phyloP scores from a whole-genome alignment of 768 basidiomycete genomes.

The Pulveroboletus sp. region DNA sequence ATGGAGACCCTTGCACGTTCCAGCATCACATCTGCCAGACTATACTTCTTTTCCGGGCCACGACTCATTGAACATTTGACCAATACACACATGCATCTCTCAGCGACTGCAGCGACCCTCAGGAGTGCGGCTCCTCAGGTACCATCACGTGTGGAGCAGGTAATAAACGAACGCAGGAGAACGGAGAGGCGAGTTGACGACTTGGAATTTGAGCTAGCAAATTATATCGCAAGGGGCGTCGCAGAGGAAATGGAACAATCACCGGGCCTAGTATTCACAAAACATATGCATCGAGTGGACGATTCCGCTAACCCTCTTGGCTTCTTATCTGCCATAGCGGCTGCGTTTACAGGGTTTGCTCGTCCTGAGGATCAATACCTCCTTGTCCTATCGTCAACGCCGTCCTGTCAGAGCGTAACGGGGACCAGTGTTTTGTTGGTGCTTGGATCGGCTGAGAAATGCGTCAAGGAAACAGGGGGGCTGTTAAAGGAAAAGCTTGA shows the following conservation, averaged over 20 bases:
- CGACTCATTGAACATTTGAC: slow-evolving; percentile 63
- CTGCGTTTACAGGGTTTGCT: slow-evolving; percentile 35
- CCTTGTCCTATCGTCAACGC: slow-evolving; percentile 58
- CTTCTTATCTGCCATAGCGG: slow-evolving; percentile 55
- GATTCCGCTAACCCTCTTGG: slow-evolving; percentile 55
- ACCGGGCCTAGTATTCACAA: slow-evolving; percentile 33
- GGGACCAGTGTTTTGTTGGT: slow-evolving; percentile 55
- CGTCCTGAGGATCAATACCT: slow-evolving; percentile 34
- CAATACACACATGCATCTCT: slow-evolving; percentile 51
- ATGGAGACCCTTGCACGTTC: slow-evolving; percentile 63
- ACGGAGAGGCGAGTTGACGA: slow-evolving; percentile 66
- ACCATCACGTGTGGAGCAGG: slow-evolving; percentile 61
- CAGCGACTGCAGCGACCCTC: slow-evolving; percentile 52
- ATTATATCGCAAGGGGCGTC: slow-evolving; percentile 40
- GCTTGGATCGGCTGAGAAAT: slow-evolving; percentile 54
- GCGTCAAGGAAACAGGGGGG: slow-evolving; percentile 56
- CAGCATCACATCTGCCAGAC: slow-evolving; percentile 57
- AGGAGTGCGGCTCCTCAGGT: slow-evolving; percentile 66
- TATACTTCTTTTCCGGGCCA: slow-evolving; percentile 81
- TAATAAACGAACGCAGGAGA: slow-evolving; percentile 61
- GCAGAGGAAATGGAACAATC: slow-evolving; percentile 33
- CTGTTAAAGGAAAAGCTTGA: slow-evolving; percentile 50
- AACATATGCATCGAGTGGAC: slow-evolving; percentile 55
- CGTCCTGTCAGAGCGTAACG: slow-evolving; percentile 46
- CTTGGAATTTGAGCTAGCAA: slow-evolving; percentile 61